These are phyloP conservation scores for Sugiyamaella castrensis DNA, from an alignment of 1,139 yeast genomes.

Conservation along the genomic window DNA sequence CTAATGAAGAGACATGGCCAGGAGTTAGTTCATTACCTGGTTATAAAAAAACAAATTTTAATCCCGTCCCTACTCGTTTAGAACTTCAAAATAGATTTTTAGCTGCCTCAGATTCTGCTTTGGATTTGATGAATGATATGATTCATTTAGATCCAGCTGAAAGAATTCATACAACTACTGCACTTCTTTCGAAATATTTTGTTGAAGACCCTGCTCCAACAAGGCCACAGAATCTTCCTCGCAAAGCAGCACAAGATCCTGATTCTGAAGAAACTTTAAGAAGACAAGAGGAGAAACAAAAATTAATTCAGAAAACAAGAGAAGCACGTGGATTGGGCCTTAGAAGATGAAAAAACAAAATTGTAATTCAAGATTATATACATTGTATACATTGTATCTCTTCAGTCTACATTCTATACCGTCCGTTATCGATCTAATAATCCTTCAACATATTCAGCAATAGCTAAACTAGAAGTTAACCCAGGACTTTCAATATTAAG, in stretches of 20 bases:
- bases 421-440: no score
- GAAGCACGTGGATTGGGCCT: conserved; percentile 4
- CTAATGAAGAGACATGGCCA: conserved; percentile 91
- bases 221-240: conserved; percentile 65
- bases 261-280: conserved; percentile 23
- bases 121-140: conserved; percentile 72
- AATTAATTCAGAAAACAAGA: conserved; percentile 28
- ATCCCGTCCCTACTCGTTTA: conserved; percentile 57
- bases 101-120: conserved; percentile 87
- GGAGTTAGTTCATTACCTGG: conserved; percentile 76
- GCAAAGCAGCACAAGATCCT: conserved; percentile 30
- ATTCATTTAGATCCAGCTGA: conserved; percentile 74
- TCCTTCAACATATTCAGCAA: conserved; percentile 64
- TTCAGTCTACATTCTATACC: no score
- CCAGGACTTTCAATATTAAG: conserved; percentile 92
- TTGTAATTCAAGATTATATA: no score
- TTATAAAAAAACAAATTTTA: conserved; percentile 42
- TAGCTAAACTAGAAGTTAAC: conserved; percentile 75
- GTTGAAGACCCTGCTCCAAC: conserved; percentile 76
- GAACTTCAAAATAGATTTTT: conserved; percentile 81
- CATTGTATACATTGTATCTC: no score
- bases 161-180: conserved; percentile 64
- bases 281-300: conserved; percentile 24
- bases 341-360: background rate
- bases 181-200: conserved; percentile 68